Evolutionary conservation across 169 alveolate genomes (phyloP).

Genomic region (Plasmodium cynomolgi): DNA sequence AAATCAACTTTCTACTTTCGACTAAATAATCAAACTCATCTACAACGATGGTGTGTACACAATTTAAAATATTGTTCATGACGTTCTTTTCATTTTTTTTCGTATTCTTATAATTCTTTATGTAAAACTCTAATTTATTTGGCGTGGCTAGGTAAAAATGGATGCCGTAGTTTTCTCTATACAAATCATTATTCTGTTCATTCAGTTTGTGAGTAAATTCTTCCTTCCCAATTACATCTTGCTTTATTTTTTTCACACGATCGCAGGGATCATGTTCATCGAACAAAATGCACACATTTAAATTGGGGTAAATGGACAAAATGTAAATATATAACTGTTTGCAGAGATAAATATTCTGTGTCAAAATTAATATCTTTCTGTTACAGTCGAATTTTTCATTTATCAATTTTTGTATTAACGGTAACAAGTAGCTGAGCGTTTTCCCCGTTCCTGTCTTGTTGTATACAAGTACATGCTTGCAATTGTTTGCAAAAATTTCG

Average conservation of each 20-base stretch:
- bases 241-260: slow-evolving; percentile 10
- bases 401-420: slow-evolving; percentile 76
- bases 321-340: slow-evolving; percentile 70
- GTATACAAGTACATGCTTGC: slow-evolving; percentile 36
- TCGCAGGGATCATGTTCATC: slow-evolving; percentile 38
- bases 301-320: slow-evolving; percentile 64
- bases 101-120: slow-evolving; percentile 60
- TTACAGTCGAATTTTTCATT: slow-evolving; percentile 60
- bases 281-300: slow-evolving; percentile 53
- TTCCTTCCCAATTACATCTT: slow-evolving; percentile 8
- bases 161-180: slow-evolving; percentile 44
- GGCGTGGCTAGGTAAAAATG: slow-evolving; percentile 62
- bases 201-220: not conserved
- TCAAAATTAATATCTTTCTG: slow-evolving; percentile 45
- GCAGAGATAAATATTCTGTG: slow-evolving; percentile 70
- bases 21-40: slow-evolving; percentile 62
- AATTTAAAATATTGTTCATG: slow-evolving; percentile 68
- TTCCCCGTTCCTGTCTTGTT: slow-evolving; percentile 81
- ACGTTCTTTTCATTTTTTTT: slow-evolving; percentile 63
- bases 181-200: not conserved
- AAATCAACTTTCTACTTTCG: slow-evolving; percentile 51
- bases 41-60: slow-evolving; percentile 49
- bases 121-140: slow-evolving; percentile 45
- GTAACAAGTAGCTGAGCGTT: slow-evolving; percentile 77
- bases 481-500: slow-evolving; percentile 52